Evolutionary conservation across 257 asterid species (phyloP).

Genomic region (Salvia rosmarinus): DNA sequence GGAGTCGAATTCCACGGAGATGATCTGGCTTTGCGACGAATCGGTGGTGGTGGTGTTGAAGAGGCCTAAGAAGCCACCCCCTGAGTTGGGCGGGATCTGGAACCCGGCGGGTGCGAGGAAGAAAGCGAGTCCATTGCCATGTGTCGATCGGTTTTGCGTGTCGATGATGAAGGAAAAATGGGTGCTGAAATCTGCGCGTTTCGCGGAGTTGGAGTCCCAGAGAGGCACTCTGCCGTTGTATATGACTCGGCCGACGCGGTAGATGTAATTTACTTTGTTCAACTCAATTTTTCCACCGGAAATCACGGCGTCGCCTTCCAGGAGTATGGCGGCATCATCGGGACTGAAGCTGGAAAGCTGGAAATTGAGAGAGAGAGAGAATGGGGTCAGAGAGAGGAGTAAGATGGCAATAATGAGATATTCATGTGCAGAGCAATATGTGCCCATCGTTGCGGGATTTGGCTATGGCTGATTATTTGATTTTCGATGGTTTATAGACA

Average conservation of each 20-base stretch:
- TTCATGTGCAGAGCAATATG: not conserved
- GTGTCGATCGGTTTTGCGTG: not conserved
- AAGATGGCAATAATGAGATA: not conserved
- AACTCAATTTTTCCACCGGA: conserved; percentile 4
- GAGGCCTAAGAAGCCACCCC: conserved; percentile 33
- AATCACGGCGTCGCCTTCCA: not conserved
- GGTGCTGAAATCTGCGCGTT: not conserved
- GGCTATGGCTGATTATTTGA: not conserved
- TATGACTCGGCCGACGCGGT: conserved; percentile 22
- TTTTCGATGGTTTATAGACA: not conserved
- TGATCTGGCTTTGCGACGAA: conserved; percentile 6
- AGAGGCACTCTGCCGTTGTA: conserved; percentile 27
- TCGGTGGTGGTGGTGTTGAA: conserved; percentile 24
- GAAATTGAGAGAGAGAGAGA: conserved; percentile 15
- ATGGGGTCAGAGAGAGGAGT: not conserved
- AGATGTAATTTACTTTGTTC: not conserved
- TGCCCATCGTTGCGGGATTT: not conserved
- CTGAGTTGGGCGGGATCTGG: conserved; percentile 28
- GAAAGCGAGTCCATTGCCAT: conserved; percentile 37
- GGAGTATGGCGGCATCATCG: not conserved
- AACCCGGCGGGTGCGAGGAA: conserved; percentile 38
- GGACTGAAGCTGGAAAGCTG: conserved; percentile 6
- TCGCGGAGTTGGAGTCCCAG: conserved; percentile 25
- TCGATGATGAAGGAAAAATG: no score
- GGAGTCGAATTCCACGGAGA: conserved; percentile 41